Evolutionary conservation across 1,139 yeast genomes (phyloP), one percentile per base, ranked within the genome.

Genomic region (Suzukiozyma palmioleophila): DNA sequence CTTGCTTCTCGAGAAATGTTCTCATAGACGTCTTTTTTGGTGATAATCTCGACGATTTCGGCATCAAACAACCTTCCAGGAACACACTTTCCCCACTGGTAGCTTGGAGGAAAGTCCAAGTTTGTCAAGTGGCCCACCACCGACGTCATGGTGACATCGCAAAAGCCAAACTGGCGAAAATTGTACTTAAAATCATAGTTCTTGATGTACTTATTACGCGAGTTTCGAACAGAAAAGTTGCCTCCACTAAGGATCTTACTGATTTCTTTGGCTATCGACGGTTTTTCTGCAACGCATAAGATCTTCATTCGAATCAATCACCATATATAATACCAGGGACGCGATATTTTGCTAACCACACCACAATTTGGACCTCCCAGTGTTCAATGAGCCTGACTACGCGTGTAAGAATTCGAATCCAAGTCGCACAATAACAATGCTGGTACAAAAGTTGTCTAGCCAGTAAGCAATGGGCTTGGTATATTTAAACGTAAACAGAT

Each of bases 241-340:
- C 95, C 95, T 6, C 96, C 96, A 16, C 92, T 81, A 3, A 92
- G 73, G 1, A 83, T 81, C 26, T 63, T 58, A 0, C 96, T 78
- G 11, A 94, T 92, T 21, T 89, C 85, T 56, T 84, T 87, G 8
- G 97, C 95, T 39, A 94, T 92, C 2, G 96, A 86, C 41, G 95
- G 95, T 63, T 94, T 94, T 64, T 94, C 99, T 1, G 99, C 98
- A 43, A 94, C 97, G 62, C 97, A 92, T 40, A 94, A 75, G 6
- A 94, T 78, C 54, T 69, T 81, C 89, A 84, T 83, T 15, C 8
- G 22, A 18, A 18, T 18, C 22, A 18, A 18, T 18, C 22, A 18
- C 22, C 22, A 18, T 18, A 18, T 5, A 32, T 39, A 36, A 24
- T 26, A 8, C 13, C 11, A 8, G 14, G 22, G 35, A 25, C 12